Evolutionary conservation across 2,329 filamentous ascomycete genomes (phyloP).

Genomic region (Fusarium cicatricum): DNA sequence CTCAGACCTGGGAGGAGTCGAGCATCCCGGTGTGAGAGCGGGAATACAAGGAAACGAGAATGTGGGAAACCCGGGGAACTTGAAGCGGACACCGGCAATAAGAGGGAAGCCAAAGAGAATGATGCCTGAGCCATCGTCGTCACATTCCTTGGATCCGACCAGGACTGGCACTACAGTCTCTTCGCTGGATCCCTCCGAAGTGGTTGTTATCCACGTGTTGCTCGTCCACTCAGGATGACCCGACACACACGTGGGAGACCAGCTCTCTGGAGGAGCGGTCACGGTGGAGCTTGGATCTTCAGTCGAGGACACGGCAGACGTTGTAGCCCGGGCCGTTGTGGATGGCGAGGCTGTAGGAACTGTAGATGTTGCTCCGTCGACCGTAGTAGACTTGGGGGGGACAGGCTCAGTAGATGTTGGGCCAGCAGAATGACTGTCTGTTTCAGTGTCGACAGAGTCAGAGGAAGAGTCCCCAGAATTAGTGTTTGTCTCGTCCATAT

Average conservation of each 20-base stretch:
- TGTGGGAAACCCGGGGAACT: slow-evolving; percentile 8
- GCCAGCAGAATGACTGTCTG: too few relatives aligned
- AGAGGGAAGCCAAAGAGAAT: slow-evolving; percentile 10
- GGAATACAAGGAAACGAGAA: slow-evolving; percentile 16
- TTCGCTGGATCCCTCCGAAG: slow-evolving; percentile 4
- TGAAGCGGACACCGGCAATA: slow-evolving; percentile 1
- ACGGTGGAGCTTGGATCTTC: neutral
- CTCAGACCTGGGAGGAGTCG: slow-evolving; percentile 1
- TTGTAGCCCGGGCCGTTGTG: too few relatives aligned
- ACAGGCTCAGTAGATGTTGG: too few relatives aligned
- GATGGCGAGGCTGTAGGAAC: too few relatives aligned
- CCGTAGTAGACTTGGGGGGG: too few relatives aligned
- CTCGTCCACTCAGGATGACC: slow-evolving; percentile 9
- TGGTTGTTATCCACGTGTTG: slow-evolving; percentile 13
- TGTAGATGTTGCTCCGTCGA: too few relatives aligned
- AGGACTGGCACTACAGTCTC: slow-evolving; percentile 10
- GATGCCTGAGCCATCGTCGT: slow-evolving; percentile 1
- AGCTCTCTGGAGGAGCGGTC: slow-evolving; percentile 3
- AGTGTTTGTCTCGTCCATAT: too few relatives aligned
- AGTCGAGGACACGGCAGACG: too few relatives aligned
- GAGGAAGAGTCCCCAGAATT: too few relatives aligned
- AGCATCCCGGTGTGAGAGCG: neutral
- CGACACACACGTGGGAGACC: slow-evolving; percentile 2
- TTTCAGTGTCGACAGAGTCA: too few relatives aligned
- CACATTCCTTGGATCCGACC: slow-evolving; percentile 3